phyloP scores from a whole-genome alignment of 352 stramenopile genomes.

The Elongisporangium anandrum region DNA sequence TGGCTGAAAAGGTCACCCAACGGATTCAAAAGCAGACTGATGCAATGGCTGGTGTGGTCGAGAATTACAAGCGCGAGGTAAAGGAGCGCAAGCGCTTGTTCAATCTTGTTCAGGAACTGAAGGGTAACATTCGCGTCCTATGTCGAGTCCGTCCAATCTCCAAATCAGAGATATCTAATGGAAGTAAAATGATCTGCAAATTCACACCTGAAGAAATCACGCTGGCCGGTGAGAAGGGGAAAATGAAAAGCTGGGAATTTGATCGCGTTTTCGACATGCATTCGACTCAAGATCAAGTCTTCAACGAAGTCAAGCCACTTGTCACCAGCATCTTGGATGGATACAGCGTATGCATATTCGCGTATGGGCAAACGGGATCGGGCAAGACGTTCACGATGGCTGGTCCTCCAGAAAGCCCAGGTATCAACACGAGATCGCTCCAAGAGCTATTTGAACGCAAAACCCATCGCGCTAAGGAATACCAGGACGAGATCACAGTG shows the following conservation, averaged over 20 bases:
- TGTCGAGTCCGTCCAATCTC: slow-evolving; percentile 94
- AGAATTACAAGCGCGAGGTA: slow-evolving; percentile 88
- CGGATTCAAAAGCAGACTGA: slow-evolving; percentile 71
- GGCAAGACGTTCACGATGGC: slow-evolving; percentile 89
- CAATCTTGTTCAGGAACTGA: slow-evolving; percentile 94
- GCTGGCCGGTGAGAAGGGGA: slow-evolving; percentile 75
- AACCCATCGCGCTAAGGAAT: slow-evolving; percentile 57
- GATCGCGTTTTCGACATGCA: slow-evolving; percentile 80
- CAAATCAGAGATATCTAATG: slow-evolving; percentile 60
- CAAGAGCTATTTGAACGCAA: slow-evolving; percentile 82
- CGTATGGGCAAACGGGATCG: slow-evolving; percentile 84
- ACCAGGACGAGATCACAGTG: slow-evolving; percentile 83
- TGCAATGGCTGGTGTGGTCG: slow-evolving; percentile 79
- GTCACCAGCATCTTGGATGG: slow-evolving; percentile 84
- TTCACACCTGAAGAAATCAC: slow-evolving; percentile 81
- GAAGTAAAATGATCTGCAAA: slow-evolving; percentile 81
- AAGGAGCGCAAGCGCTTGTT: slow-evolving; percentile 92
- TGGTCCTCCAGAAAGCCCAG: slow-evolving; percentile 55
- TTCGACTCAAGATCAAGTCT: slow-evolving; percentile 76
- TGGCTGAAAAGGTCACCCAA: slow-evolving; percentile 67
- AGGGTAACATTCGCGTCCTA: slow-evolving; percentile 97
- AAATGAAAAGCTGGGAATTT: slow-evolving; percentile 84
- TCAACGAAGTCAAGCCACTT: slow-evolving; percentile 67
- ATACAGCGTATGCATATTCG: slow-evolving; percentile 90
- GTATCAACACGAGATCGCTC: slow-evolving; percentile 84